Evolutionary conservation across 2,329 filamentous ascomycete genomes (phyloP), one percentile per base, ranked within the genome.

Genomic region (Periconia digitata): DNA sequence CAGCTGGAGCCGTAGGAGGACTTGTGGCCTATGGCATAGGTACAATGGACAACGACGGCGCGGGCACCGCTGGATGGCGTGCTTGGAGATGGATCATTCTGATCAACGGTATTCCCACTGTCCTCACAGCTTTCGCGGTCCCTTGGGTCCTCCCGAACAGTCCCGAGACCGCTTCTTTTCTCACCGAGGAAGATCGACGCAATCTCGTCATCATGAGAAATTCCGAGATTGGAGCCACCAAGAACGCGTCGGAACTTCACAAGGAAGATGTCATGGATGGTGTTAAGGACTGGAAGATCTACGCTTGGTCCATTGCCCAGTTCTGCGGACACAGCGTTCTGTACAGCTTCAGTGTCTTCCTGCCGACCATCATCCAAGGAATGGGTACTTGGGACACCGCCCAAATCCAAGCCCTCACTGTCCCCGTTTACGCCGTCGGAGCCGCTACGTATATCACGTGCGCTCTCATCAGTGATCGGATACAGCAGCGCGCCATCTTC

Each of bases 1-100:
- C 82, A 45, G 75, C 79, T 3, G 79, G 80, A 3, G 79, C 79
- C 6, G 78, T 83, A 32, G 80, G 79, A 6, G 79, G 79, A 0
- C 66, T 83, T 8, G 63, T 82, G 0, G 78, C 58, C 68, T 12
- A 69, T 80, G 27, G 27, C n/a, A 32, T 32, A 13, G 27, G 27
- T 15, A 15, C 12, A 32, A 32, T 32, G 27, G 27, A 32, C 27
- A 32, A 32, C 10, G 8, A 32, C n/a, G 27, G 27, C n/a, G 27
- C 27, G 5, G 27, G 27, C n/a, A 38, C 35, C 16, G 35, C 35
- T 18, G 35, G 35, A 4, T 38, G 35, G 38, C 37, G 41, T 13
- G 60, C 59, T 24, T 66, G 64, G 63, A 42, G 55, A 24, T 67
- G 64, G 63, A 68, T 68, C 49, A 66, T 67, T 24, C 23, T 66